Conservation (phyloP, 345 rosid species). For the Gossypium arboreum region DNA sequence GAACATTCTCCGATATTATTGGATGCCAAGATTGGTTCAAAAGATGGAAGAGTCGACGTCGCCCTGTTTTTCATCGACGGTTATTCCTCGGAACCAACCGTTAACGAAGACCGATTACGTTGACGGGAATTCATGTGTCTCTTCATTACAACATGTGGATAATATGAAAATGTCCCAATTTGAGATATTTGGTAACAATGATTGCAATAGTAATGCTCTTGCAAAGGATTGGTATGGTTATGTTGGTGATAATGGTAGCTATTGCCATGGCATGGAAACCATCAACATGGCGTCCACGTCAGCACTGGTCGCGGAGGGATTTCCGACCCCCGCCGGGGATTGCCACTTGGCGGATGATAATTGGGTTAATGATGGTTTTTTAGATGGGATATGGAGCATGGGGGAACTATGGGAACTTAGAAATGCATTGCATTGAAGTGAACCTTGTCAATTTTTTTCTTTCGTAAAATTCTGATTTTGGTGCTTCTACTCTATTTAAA, state of each 20-base stretch:
- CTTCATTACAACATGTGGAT: constrained; percentile 27
- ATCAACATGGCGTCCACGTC: constrained; percentile 16
- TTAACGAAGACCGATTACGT: background rate
- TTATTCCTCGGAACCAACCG: background rate
- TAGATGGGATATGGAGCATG: constrained; percentile 36
- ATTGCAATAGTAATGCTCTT: background rate
- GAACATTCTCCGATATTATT: constrained; percentile 37
- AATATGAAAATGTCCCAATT: constrained; percentile 16
- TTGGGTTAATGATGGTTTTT: constrained; percentile 32
- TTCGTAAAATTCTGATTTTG: background rate
- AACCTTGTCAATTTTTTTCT: background rate
- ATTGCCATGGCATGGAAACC: constrained; percentile 28
- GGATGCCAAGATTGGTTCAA: constrained; percentile 58
- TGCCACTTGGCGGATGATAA: constrained; percentile 22
- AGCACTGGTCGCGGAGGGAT: constrained; percentile 10
- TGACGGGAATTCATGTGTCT: constrained; percentile 24
- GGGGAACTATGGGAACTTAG: constrained; percentile 35
- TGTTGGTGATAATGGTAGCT: background rate
- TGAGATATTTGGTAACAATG: background rate
- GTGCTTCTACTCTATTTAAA: background rate
- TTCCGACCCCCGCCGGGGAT: constrained; percentile 11
- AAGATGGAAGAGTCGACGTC: constrained; percentile 29
- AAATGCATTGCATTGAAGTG: constrained; percentile 17
- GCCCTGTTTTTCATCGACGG: constrained; percentile 10
- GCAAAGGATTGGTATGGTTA: constrained; percentile 14